Base-by-base conservation (phyloP, 257 asterid species). In the Petrea volubilis region DNA sequence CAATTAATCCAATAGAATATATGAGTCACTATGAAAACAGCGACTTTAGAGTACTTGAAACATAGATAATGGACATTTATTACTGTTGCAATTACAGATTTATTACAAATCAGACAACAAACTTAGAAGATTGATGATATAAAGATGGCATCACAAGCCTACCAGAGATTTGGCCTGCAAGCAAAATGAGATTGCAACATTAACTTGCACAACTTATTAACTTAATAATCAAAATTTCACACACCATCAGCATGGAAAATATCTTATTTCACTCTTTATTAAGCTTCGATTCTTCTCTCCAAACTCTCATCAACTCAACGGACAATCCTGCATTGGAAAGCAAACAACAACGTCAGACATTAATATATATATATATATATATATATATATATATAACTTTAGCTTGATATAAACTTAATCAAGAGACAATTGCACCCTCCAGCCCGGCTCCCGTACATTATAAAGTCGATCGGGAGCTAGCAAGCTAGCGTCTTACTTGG, bases 401-500 rank as follows among this genome's bases (percentile, higher is more conserved):
- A n/a, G n/a, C n/a, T n/a, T n/a, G n/a, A n/a, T n/a, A n/a, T n/a
- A n/a, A n/a, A n/a, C n/a, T n/a, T n/a, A n/a, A n/a, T n/a, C n/a
- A n/a, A n/a, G n/a, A n/a, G n/a, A n/a, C n/a, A n/a, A n/a, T n/a
- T n/a, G n/a, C n/a, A n/a, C n/a, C n/a, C n/a, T n/a, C n/a, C n/a
- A n/a, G n/a, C n/a, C n/a, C n/a, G n/a, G n/a, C n/a, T n/a, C n/a
- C n/a, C n/a, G n/a, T n/a, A n/a, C n/a, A n/a, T n/a, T n/a, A n/a
- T n/a, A n/a, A n/a, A n/a, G n/a, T 8, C 9, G 5, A 11, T 43
- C 11, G 21, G 4, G 4, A 11, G 24, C 55, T 1, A 13, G 27
- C 2, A 20, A 12, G 6, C 0, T 1, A 27, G 17, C 24, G 6
- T 38, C 74, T 34, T 83, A 85, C 91, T 63, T 85, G 33, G 86